Conservation (phyloP, 768 basidiomycete species). For the Arthromyces matolae region DNA sequence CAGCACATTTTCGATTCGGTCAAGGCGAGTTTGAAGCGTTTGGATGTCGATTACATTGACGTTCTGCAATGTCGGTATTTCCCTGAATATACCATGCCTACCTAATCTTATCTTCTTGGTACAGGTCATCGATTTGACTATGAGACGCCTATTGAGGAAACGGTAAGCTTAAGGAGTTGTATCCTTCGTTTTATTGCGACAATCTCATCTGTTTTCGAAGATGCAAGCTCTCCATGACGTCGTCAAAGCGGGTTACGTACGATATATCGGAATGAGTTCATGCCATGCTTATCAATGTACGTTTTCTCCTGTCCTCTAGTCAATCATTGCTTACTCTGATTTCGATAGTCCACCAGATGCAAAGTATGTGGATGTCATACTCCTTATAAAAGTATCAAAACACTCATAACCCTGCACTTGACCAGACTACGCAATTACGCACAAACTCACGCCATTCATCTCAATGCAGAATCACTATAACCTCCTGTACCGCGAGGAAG, state of each 20-base stretch:
- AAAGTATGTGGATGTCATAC: slow-evolving; percentile 31
- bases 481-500: slow-evolving; percentile 63
- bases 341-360: slow-evolving; percentile 48
- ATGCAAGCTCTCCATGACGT: slow-evolving; percentile 70
- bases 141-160: slow-evolving; percentile 57
- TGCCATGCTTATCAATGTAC: slow-evolving; percentile 55
- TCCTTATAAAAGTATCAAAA: neutral
- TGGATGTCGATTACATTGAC: too few relatives aligned
- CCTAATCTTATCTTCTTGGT: neutral
- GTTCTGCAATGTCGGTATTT: neutral
- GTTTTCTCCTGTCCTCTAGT: slow-evolving; percentile 9
- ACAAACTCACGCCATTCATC: slow-evolving; percentile 58
- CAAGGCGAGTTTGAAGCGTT: too few relatives aligned
- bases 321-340: neutral
- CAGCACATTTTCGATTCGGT: too few relatives aligned
- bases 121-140: slow-evolving; percentile 53
- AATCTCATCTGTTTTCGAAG: slow-evolving; percentile 19
- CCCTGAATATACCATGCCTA: neutral
- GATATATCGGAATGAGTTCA: slow-evolving; percentile 58
- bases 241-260: slow-evolving; percentile 57
- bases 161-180: too few relatives aligned
- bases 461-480: slow-evolving; percentile 69
- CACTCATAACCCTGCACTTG: neutral
- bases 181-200: neutral
- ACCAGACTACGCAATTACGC: slow-evolving; percentile 55